Evolutionary conservation across 139 green algal species (phyloP).

Genomic region (Coelastrella sp.): DNA sequence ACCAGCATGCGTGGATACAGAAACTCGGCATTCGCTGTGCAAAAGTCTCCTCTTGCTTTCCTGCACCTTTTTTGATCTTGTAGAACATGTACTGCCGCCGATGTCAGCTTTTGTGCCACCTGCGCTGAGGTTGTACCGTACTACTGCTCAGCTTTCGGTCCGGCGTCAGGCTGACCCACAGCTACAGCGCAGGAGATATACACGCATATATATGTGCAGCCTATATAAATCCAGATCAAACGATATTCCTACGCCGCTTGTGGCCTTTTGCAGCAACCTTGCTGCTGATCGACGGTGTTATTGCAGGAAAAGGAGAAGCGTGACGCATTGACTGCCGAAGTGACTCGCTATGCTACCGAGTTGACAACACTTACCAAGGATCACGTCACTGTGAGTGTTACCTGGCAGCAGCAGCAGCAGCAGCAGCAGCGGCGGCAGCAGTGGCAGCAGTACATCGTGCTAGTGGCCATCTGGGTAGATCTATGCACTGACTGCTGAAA

Average conservation of each 20-base stretch:
- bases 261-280: not conserved
- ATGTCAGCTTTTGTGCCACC: no score
- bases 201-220: no score
- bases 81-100: no score
- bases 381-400: conserved; percentile 12
- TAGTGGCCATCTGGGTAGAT: no score
- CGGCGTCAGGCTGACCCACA: no score
- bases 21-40: not conserved
- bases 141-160: no score
- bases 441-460: no score
- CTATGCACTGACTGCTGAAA: not conserved
- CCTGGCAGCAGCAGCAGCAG: not conserved
- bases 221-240: no score
- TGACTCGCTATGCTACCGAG: not conserved
- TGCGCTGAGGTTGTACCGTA: no score
- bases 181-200: no score
- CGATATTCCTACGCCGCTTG: not conserved
- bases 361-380: conserved; percentile 17
- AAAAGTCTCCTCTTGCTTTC: not conserved
- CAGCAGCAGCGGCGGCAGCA: no score
- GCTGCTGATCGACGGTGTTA: not conserved
- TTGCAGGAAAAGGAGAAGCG: conserved; percentile 28
- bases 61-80: not conserved
- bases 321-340: conserved; percentile 1
- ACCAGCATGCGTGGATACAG: not conserved